These are phyloP conservation scores for Stephania cephalantha DNA, from an alignment of 164 flowering plant species.

Conservation along the genomic window DNA sequence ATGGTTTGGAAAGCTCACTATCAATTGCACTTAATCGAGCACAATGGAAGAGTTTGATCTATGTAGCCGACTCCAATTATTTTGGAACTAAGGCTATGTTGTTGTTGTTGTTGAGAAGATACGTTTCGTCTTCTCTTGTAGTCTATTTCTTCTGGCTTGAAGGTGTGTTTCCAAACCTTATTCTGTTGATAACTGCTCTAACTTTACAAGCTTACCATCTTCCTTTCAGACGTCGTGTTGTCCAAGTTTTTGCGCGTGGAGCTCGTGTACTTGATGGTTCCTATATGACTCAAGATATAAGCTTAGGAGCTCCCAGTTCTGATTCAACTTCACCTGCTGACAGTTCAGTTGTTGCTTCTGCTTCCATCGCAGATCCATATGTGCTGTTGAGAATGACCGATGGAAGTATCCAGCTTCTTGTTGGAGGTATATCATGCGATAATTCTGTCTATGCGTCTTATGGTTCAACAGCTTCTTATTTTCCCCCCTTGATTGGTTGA, in stretches of 20 bases:
- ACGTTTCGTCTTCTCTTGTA: neutral
- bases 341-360: slow-evolving; percentile 46
- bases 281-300: slow-evolving; percentile 88
- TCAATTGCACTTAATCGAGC: too few species aligned
- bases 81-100: too few species aligned
- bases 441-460: neutral
- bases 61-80: too few species aligned
- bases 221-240: slow-evolving; percentile 69
- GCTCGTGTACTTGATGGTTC: slow-evolving; percentile 95
- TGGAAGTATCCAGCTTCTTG: slow-evolving; percentile 90
- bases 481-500: neutral
- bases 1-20: too few species aligned
- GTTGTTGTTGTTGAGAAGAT: neutral
- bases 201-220: neutral
- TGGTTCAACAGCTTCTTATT: neutral
- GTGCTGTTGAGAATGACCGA: slow-evolving; percentile 85
- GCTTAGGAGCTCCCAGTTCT: slow-evolving; percentile 48
- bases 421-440: slow-evolving; percentile 64
- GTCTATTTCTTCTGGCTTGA: neutral
- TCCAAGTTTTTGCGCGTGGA: slow-evolving; percentile 84
- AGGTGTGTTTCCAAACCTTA: neutral
- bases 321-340: slow-evolving; percentile 61
- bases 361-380: slow-evolving; percentile 92
- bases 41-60: too few species aligned
- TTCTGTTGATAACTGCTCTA: neutral